Evolutionary conservation across 371 early-diverging fungal species (phyloP), one percentile per base, ranked within the genome.

Genomic region (Fennellomyces sp.): DNA sequence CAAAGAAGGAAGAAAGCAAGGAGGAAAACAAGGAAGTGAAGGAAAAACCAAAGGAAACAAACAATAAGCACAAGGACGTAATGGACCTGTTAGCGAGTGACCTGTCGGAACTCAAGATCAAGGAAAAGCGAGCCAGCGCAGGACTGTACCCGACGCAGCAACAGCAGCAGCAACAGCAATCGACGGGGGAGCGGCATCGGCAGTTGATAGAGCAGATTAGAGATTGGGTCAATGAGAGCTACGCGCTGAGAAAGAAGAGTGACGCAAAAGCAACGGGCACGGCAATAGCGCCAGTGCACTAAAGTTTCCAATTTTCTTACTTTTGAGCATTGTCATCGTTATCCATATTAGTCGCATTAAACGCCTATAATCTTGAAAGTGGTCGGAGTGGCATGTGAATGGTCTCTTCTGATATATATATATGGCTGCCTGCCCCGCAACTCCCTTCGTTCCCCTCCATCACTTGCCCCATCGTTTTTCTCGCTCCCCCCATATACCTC

Each of bases 191-290:
- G 29, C 68, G 58, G 17, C 68, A 68, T 56, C 56, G 56, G 6
- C 23, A 41, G 30, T 48, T 68, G 45, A 52, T 68, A 6, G 39
- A 52, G n/a, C 63, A 60, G 31, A 55, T 68, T 39, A 49, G 53
- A 26, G 21, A 55, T 25, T 68, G 68, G 68, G 68, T 68, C 3
- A 68, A 68, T 36, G 63, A 68, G 17, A 63, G 68, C 31, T 68
- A 63, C 56, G 60, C 51, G 12, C 8, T 33, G 38, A 58, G 53
- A 30, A 23, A 25, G 19, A 52, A 52, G 41, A 47, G 30, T 23
- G 51, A 56, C 28, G 28, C 23, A 35, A 11, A 19, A 33, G 17
- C 56, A 27, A 33, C 25, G 3, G 45, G 3, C 17, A 42, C 45
- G n/a, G 2, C 45, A 3, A 3, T 25, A 42, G 45, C 45, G 15